phyloP scores from a whole-genome alignment of 768 basidiomycete genomes.

The Calocybe cyanea region DNA sequence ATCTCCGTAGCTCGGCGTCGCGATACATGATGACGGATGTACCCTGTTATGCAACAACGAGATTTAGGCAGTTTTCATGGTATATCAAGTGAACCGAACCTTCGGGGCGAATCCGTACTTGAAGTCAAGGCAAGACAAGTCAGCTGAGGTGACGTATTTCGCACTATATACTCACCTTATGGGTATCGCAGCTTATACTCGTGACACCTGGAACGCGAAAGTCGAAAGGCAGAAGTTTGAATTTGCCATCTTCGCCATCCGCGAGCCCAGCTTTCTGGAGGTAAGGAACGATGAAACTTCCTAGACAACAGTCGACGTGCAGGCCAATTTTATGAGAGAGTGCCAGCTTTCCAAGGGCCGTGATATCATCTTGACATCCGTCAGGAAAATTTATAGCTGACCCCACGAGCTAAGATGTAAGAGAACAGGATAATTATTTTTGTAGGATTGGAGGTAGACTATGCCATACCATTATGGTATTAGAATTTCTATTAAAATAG shows the following conservation, averaged over 20 bases:
- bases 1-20: slow-evolving; percentile 64
- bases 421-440: no score
- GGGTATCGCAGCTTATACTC: slow-evolving; percentile 92
- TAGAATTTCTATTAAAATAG: slow-evolving; percentile 61
- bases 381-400: slow-evolving; percentile 86
- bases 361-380: slow-evolving; percentile 84
- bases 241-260: slow-evolving; percentile 48
- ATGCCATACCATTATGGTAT: slow-evolving; percentile 80
- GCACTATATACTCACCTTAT: slow-evolving; percentile 55
- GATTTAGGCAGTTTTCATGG: neutral
- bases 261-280: slow-evolving; percentile 76
- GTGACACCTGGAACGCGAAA: slow-evolving; percentile 91
- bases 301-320: slow-evolving; percentile 94
- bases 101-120: slow-evolving; percentile 95
- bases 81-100: slow-evolving; percentile 31
- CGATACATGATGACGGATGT: slow-evolving; percentile 96
- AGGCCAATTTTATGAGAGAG: slow-evolving; percentile 72
- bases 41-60: slow-evolving; percentile 43
- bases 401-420: slow-evolving; percentile 61
- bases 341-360: slow-evolving; percentile 72
- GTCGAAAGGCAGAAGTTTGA: slow-evolving; percentile 73
- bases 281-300: slow-evolving; percentile 92
- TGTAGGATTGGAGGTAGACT: no score
- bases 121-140: slow-evolving; percentile 10
- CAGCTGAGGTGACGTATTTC: neutral